These are phyloP conservation scores for Emmonsiellopsis sp. DNA, from an alignment of 2,329 filamentous ascomycete genomes.

Conservation along the genomic window DNA sequence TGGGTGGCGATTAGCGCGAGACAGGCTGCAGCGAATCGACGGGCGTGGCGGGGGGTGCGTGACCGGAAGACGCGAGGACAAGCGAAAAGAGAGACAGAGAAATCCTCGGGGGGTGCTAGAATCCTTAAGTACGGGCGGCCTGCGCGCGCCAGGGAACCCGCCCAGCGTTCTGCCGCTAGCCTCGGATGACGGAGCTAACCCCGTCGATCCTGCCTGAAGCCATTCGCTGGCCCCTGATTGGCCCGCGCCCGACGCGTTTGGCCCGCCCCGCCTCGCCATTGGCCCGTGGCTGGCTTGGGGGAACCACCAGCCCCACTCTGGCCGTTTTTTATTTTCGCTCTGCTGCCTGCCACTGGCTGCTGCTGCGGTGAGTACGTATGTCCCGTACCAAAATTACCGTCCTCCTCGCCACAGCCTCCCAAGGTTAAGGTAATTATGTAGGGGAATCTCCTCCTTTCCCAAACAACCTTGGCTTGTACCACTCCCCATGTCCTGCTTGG, in stretches of 20 bases:
- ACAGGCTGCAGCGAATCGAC: neutral
- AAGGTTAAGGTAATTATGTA: neutral
- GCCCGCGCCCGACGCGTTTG: conserved; percentile 18
- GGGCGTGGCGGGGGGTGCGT: conserved; percentile 12
- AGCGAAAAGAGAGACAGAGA: conserved; percentile 26
- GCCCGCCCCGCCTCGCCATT: conserved; percentile 16
- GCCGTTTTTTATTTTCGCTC: neutral
- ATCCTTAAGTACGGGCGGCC: conserved; percentile 34
- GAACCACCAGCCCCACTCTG: conserved; percentile 11
- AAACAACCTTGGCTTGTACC: neutral
- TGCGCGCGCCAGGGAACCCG: conserved; percentile 20
- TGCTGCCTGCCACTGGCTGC: neutral
- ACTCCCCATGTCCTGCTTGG: neutral
- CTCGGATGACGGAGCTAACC: conserved; percentile 27
- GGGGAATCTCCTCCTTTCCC: neutral
- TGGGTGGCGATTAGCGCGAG: conserved; percentile 4
- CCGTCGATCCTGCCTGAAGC: conserved; percentile 25
- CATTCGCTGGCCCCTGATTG: conserved; percentile 24
- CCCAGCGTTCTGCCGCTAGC: conserved; percentile 27
- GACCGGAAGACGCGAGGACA: conserved; percentile 11
- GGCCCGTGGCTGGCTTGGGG: conserved; percentile 8
- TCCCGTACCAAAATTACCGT: neutral
- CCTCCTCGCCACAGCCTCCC: neutral
- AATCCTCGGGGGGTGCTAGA: conserved; percentile 32
- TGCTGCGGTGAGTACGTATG: neutral